Conservation (phyloP, 495 filamentous ascomycete genomes). For the Neurospora intermedia region DNA sequence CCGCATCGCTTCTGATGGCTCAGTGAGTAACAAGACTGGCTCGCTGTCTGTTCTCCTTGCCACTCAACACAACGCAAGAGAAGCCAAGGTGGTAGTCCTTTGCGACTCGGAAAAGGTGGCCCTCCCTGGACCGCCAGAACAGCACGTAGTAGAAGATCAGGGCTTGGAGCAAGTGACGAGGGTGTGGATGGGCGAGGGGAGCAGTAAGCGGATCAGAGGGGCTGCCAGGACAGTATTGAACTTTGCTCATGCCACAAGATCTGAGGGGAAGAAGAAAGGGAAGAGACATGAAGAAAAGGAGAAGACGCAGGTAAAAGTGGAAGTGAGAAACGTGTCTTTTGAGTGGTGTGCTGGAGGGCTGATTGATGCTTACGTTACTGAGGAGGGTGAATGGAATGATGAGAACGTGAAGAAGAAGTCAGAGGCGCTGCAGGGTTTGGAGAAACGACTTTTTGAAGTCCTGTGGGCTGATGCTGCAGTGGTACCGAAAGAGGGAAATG, state of each 20-base stretch:
- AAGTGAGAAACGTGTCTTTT: constrained; percentile 51
- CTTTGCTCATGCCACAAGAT: background rate
- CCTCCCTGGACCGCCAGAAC: constrained; percentile 20
- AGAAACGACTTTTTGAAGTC: constrained; percentile 20
- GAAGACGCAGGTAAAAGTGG: constrained; percentile 15
- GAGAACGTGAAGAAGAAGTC: constrained; percentile 23
- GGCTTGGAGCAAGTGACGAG: constrained; percentile 34
- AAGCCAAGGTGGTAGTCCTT: constrained; percentile 38
- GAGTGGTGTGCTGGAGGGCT: constrained; percentile 49
- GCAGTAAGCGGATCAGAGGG: constrained; percentile 10
- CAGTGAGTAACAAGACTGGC: constrained; percentile 59
- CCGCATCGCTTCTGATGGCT: constrained; percentile 42
- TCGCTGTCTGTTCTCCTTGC: constrained; percentile 45
- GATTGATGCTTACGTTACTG: constrained; percentile 48
- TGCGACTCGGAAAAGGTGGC: constrained; percentile 53
- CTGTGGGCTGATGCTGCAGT: constrained; percentile 12
- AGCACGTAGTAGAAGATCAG: constrained; percentile 38
- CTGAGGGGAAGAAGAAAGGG: background rate
- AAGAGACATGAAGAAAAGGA: background rate
- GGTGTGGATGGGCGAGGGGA: constrained; percentile 30
- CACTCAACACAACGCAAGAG: constrained; percentile 29
- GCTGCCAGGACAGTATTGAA: constrained; percentile 3
- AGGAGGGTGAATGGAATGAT: constrained; percentile 30
- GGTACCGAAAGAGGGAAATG: background rate
- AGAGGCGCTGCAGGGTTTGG: constrained; percentile 16